phyloP scores from a whole-genome alignment of 176 grass and related monocot species.

The Cocos nucifera region DNA sequence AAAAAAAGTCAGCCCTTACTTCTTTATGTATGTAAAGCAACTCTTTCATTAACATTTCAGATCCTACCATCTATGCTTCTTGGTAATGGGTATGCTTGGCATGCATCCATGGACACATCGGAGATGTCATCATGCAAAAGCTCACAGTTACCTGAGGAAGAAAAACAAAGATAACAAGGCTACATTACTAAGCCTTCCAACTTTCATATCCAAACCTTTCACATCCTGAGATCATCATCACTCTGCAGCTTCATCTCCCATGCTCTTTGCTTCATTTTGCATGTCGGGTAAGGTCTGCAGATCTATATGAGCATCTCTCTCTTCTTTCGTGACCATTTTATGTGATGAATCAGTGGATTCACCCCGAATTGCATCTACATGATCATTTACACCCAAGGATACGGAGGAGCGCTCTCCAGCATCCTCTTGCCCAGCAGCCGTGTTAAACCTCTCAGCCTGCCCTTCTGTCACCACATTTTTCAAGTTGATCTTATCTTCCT shows the following conservation, averaged over 20 bases:
- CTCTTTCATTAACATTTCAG: too few species aligned
- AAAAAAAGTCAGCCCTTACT: too few species aligned
- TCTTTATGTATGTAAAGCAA: too few species aligned
- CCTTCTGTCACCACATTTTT: not conserved
- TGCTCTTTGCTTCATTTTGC: not conserved
- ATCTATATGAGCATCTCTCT: slow-evolving; percentile 5
- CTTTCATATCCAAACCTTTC: too few species aligned
- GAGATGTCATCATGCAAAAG: too few species aligned
- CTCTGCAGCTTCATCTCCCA: slow-evolving; percentile 17
- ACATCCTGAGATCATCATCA: not conserved
- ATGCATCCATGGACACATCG: too few species aligned
- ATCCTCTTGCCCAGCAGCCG: not conserved
- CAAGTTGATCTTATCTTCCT: not conserved
- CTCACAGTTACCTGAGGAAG: too few species aligned
- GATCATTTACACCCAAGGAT: not conserved
- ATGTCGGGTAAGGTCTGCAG: slow-evolving; percentile 5
- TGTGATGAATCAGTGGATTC: not conserved
- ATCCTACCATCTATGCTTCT: too few species aligned
- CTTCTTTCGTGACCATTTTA: not conserved
- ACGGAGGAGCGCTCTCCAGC: not conserved
- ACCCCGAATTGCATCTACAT: not conserved
- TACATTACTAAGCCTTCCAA: too few species aligned
- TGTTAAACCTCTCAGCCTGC: not conserved
- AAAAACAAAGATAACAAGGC: too few species aligned
- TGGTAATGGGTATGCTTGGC: too few species aligned